Percentiles rank a stretch among this genome's conserved stretches.
Evolutionary conservation across 2,329 filamentous ascomycete genomes (phyloP).

Genomic region (Albifimbria verrucaria): DNA sequence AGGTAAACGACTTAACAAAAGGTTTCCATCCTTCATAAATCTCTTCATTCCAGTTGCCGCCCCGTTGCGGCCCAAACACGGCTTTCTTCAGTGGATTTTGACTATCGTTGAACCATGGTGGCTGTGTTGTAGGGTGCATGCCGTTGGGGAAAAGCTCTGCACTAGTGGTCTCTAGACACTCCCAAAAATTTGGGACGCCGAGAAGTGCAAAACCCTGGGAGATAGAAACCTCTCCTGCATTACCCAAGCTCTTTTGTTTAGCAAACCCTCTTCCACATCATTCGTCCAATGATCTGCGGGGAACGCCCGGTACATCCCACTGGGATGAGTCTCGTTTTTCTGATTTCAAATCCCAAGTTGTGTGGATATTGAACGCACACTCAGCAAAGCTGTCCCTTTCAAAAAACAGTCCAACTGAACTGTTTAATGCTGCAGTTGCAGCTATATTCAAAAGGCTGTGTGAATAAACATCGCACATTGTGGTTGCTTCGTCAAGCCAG

Average conservation of each 20-base stretch:
- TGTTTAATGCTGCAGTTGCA: background rate
- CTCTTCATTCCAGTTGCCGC: background rate
- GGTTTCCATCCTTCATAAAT: background rate
- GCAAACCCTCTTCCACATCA: background rate
- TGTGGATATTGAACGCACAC: background rate
- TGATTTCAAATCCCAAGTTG: background rate
- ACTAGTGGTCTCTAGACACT: background rate
- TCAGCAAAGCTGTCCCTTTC: background rate
- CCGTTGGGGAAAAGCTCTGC: background rate
- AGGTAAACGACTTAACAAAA: background rate
- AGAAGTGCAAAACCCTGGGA: background rate
- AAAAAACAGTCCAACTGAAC: background rate
- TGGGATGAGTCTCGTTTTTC: background rate
- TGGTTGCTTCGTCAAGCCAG: too few species aligned
- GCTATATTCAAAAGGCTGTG: too few species aligned
- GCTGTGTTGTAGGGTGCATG: background rate
- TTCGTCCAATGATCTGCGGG: background rate
- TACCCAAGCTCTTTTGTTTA: background rate
- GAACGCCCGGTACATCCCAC: background rate
- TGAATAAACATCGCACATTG: too few species aligned
- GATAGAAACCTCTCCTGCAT: constrained; percentile 1
- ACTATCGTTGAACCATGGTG: background rate
- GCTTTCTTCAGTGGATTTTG: background rate
- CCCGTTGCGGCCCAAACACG: background rate
- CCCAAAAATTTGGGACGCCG: background rate